Conservation (phyloP, 1,284 basidiomycete species). For the Cutaneotrichosporon arboriforme region DNA sequence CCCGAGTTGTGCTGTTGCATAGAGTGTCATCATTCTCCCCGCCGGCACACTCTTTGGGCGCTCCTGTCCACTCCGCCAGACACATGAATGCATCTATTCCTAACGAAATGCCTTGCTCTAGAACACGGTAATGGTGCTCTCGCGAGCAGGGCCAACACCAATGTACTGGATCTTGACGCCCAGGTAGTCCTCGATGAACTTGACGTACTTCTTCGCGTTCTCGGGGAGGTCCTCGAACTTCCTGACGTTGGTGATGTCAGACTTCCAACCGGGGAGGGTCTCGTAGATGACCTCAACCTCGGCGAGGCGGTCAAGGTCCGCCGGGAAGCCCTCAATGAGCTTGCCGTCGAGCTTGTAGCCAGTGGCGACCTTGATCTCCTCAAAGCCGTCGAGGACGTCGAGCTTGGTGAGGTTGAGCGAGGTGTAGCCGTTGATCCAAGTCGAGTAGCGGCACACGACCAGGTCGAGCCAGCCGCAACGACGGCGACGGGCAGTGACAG, state of each 20-base stretch:
- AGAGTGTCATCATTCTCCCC: too few species aligned
- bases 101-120: constrained; percentile 5
- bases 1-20: too few species aligned
- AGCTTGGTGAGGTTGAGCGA: constrained; percentile 91
- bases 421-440: constrained; percentile 93
- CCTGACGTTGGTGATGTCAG: constrained; percentile 63
- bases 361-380: constrained; percentile 83
- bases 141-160: constrained; percentile 45
- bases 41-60: too few species aligned
- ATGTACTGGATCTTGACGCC: constrained; percentile 66
- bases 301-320: constrained; percentile 76
- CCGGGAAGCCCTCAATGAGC: constrained; percentile 81
- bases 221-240: constrained; percentile 73
- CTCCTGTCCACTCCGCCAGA: too few species aligned
- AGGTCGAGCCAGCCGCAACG: constrained; percentile 98
- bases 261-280: constrained; percentile 88
- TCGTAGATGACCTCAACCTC: constrained; percentile 83
- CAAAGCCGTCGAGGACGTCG: constrained; percentile 79
- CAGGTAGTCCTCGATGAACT: constrained; percentile 77
- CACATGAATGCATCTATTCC: constrained; percentile 1
- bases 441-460: constrained; percentile 88
- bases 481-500: constrained; percentile 83
- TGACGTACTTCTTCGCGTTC: constrained; percentile 80
- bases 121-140: constrained; percentile 38
- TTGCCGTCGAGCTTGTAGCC: constrained; percentile 74